Evolutionary conservation across 2,329 filamentous ascomycete genomes (phyloP), one percentile per base, ranked within the genome.

Genomic region (Pseudogymnoascus sp.): DNA sequence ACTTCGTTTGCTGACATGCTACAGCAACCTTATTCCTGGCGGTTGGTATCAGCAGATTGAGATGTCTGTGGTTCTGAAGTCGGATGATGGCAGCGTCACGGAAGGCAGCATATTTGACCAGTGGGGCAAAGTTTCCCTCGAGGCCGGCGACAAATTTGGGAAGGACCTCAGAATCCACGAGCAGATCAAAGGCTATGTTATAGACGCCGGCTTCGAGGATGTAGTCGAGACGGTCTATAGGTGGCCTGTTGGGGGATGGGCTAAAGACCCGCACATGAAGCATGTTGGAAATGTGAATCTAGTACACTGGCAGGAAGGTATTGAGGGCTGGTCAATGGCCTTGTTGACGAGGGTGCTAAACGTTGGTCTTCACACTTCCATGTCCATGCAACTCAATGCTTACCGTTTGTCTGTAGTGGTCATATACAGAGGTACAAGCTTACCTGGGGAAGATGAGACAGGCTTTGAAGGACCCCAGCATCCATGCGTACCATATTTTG

Each of bases 11-110:
- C 47, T 17, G 69, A 63, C n/a, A 64, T 69, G 69, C 69, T 67
- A 71, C 26, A 74, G 74, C 19, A 72, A 76, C 50, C 66, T 75
- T 1, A 70, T 68, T 40, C 75, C 74, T 4, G 76, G 76, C 5
- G 76, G 75, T 0, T 79, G 71, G 68, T 67, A 73, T 17, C 71
- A 74, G 60, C 66, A 73, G 21, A 60, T 71, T 26, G 73, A 74
- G 63, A 64, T 67, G n/a, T 66, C 68, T 15, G 63, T 70, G 19
- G 33, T 64, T n/a, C 35, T 71, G 17, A 67, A 63, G 28, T 79
- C 75, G 64, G 82, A 83, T 65, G 81, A 83, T 64, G 76, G 68
- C 21, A 80, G 76, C 5, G 72, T 83, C 60, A 60, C 70, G 4
- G 70, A 69, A 0, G 71, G 79, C 21, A 74, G 74, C 15, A 70